Percentiles rank a stretch among this genome's conserved stretches.
phyloP scores from a whole-genome alignment of 2,329 filamentous ascomycete species.

The Paecilomyces sp. region DNA sequence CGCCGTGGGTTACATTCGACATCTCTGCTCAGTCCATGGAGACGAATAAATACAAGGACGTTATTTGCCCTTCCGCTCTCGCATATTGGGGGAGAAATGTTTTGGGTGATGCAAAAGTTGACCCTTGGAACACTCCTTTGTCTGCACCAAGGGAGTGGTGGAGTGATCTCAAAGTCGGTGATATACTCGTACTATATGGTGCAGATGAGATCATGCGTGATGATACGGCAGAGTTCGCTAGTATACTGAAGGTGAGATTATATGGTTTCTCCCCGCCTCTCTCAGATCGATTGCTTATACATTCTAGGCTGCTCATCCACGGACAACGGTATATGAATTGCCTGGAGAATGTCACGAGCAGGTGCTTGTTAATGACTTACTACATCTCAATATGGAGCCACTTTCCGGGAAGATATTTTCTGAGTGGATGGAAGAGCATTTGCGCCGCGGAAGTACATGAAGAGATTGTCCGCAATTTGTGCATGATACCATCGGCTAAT shows the following conservation, averaged over 20 bases:
- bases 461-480: background rate
- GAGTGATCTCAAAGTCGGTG: slow-evolving; percentile 2
- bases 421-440: slow-evolving; percentile 5
- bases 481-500: background rate
- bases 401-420: slow-evolving; percentile 2
- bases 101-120: background rate
- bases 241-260: slow-evolving; percentile 1
- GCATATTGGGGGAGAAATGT: slow-evolving; percentile 4
- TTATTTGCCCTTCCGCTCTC: background rate
- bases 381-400: background rate
- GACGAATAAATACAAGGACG: background rate
- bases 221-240: slow-evolving; percentile 1
- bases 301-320: slow-evolving; percentile 2
- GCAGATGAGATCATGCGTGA: slow-evolving; percentile 4
- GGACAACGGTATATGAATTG: slow-evolving; percentile 2
- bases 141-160: slow-evolving; percentile 3
- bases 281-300: background rate
- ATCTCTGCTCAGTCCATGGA: slow-evolving; percentile 1
- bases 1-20: slow-evolving; percentile 4
- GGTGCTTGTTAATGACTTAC: slow-evolving; percentile 1
- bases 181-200: slow-evolving; percentile 3
- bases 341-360: slow-evolving; percentile 4
- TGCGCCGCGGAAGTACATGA: background rate
- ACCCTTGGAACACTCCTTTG: slow-evolving; percentile 4
- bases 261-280: background rate